Evolutionary conservation across 2,329 filamentous ascomycete species (phyloP), one percentile per base, ranked within the genome.

Genomic region (Pestalotiopsis sp.): DNA sequence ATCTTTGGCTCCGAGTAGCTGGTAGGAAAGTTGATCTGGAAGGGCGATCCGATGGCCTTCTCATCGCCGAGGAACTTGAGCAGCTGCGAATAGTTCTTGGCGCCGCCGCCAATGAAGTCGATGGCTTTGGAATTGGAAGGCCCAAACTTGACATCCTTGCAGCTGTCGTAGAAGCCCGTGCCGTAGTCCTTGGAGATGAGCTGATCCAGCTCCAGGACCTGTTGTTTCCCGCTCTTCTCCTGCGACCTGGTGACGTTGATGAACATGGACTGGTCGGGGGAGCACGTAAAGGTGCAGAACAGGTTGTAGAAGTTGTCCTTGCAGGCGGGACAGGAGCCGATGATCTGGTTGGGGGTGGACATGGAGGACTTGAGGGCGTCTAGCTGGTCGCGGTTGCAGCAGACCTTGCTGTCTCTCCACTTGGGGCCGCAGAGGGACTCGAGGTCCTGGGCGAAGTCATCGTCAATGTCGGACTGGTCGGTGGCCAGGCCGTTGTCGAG

Each of bases 241-340:
- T 88, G 86, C 0, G 91, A 92, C 65, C 90, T 81, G 11, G 96
- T 98, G 57, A 99, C 89, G 75, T 99, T 99, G 78, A 99, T 85
- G 76, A 99, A 99, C 0, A 97, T 84, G 0, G 94, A 98, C 78
- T 99, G 96, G 75, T 99, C 92, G 5, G 97, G 95, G 4, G 96
- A 99, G 83, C 97, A 99, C 2, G 94, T 98, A 77, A 99, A 98
- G 4, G 94, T 97, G 82, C 96, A 99, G 80, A 99, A 99, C 58
- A 97, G 85, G 82, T 99, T 97, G 85, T 93, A 98, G 84, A 99
- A 99, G 84, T 99, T 99, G 75, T 94, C 92, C 80, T 96, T 97
- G 87, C 96, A 99, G 39, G 97, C 96, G 1, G 96, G 96, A 78
- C 96, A 99, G 10, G 94, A 94, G 30, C 94, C 91, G 77, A 99